These are phyloP conservation scores for Kurtzmaniella quercitrusa DNA, from an alignment of 1,139 yeast genomes.

Conservation along the genomic window DNA sequence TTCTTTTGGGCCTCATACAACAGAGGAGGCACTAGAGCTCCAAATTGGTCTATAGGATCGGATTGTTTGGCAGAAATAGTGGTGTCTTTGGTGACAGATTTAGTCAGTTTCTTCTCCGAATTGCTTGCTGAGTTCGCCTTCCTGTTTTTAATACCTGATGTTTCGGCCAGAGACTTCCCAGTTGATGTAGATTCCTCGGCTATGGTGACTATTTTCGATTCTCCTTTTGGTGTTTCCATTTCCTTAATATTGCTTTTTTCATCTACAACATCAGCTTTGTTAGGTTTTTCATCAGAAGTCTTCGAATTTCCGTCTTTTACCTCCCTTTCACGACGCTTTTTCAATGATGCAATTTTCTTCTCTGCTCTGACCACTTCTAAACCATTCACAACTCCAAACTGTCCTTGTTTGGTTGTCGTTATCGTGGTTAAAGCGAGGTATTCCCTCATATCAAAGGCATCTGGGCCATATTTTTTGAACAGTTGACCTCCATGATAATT, in stretches of 20 bases:
- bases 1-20: conserved; percentile 35
- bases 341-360: neutral
- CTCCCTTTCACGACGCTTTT: conserved; percentile 10
- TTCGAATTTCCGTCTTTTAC: neutral
- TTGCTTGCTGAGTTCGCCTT: neutral
- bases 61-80: conserved; percentile 8
- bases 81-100: neutral
- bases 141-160: neutral
- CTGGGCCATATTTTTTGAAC: conserved; percentile 20
- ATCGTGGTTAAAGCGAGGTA: conserved; percentile 23
- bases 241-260: neutral
- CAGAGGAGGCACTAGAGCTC: conserved; percentile 43
- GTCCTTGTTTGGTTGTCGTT: conserved; percentile 3
- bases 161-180: neutral
- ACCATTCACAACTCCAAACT: conserved; percentile 8
- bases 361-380: neutral
- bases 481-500: conserved; percentile 21
- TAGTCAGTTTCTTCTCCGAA: neutral
- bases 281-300: conserved; percentile 3
- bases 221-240: conserved; percentile 4
- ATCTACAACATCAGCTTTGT: neutral
- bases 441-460: conserved; percentile 26
- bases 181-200: neutral
- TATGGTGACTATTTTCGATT: neutral
- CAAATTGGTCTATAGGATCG: conserved; percentile 50